Base-by-base conservation (phyloP, 495 filamentous ascomycete genomes). In the Hyphodiscus hymeniophilus region DNA sequence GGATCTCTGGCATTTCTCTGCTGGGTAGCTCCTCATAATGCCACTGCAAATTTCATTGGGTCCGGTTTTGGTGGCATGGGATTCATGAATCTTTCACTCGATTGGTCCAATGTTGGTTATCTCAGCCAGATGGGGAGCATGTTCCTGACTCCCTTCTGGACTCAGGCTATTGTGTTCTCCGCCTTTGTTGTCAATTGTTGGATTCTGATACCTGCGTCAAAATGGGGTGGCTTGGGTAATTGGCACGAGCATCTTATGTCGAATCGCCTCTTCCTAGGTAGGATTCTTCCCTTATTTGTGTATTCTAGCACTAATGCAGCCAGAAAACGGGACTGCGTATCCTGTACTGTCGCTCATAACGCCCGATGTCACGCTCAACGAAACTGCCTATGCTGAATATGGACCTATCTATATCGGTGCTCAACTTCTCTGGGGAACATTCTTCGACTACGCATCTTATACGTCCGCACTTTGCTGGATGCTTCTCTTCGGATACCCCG, bases 1-100 rank as follows among this genome's bases (percentile, higher is more conserved):
- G 71, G 67, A n/a, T 80, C 76, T 0, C 62, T 80, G 10, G 73
- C 76, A 2, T 77, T 78, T 42, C 65, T 80, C n/a, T 80, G 76
- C 62, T 78, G 76, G 76, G 73, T 80, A 12, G 75, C 76, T 6
- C 75, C 75, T 7, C 64, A 65, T 15, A 77, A 76, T 50, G 57
- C 65, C 6, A 64, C 73, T 2, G 75, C 73, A 54, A 80, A 80
- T 55, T 80, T 78, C 50, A 67, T 78, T 17, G 76, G 76, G 3
- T 70, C 70, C 5, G 76, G 76, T 0, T 61, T 76, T 17, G 75
- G 76, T 1, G 76, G 75, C 7, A 77, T 80, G 74, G 75, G 76
- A 0, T 70, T 78, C 47, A 61, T 80, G 28, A 80, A 80, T 43
- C 62, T 77, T 8, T 69, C 66, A 11, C 57, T 78, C 33, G 72